These are phyloP conservation scores for Corylus heterophylla DNA, from an alignment of 306 rosid species.

Conservation along the genomic window DNA sequence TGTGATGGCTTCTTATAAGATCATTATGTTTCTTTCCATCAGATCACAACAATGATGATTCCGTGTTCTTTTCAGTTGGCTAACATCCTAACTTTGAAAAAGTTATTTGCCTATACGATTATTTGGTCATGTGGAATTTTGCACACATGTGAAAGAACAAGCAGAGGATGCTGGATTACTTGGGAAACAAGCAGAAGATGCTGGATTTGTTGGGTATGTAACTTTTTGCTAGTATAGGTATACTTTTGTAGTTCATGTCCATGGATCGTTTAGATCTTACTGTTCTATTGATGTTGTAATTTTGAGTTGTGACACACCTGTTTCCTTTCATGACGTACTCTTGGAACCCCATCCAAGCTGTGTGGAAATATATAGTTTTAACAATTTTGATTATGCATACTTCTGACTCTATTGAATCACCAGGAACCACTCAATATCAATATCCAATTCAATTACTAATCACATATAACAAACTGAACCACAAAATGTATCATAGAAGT, in stretches of 20 bases:
- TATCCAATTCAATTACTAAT: background rate
- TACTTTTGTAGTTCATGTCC: background rate
- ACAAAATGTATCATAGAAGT: background rate
- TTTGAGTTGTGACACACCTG: background rate
- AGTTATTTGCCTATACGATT: background rate
- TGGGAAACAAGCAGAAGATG: background rate
- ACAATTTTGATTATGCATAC: background rate
- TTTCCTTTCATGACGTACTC: background rate
- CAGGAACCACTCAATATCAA: background rate
- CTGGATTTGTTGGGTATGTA: background rate
- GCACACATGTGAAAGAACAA: slow-evolving; percentile 12
- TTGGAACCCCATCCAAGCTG: background rate
- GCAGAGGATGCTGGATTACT: background rate
- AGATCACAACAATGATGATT: background rate
- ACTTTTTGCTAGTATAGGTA: background rate
- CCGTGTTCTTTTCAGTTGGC: background rate
- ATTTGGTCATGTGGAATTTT: background rate
- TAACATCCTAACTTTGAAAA: background rate
- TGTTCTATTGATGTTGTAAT: background rate
- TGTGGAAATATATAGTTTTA: background rate
- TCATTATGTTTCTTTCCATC: slow-evolving; percentile 5
- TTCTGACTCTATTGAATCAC: background rate
- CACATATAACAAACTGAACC: background rate
- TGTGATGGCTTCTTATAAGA: background rate
- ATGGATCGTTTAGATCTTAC: background rate